Evolutionary conservation across 306 rosid genomes (phyloP).

Genomic region (Betula pendula): DNA sequence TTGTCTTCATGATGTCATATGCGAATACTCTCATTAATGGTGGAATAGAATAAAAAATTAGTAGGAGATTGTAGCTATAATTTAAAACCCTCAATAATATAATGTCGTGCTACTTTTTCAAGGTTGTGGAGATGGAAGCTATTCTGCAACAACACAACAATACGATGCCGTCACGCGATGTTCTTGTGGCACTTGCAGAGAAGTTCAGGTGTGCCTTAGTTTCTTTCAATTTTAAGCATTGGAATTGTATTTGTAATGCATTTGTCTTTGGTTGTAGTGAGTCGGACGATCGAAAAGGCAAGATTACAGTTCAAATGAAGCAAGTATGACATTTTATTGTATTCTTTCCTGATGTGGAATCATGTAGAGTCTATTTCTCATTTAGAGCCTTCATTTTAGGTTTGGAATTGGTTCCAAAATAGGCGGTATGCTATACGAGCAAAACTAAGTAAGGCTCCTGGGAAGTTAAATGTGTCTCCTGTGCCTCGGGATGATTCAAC

Average conservation of each 20-base stretch:
- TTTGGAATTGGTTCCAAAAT: constrained; percentile 99
- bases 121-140: constrained; percentile 93
- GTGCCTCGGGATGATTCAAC: constrained; percentile 66
- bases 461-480: constrained; percentile 74
- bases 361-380: constrained; percentile 26
- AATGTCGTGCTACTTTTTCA: constrained; percentile 19
- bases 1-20: constrained; percentile 13
- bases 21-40: not conserved
- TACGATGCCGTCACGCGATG: constrained; percentile 82
- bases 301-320: constrained; percentile 91
- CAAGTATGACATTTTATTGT: constrained; percentile 59
- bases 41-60: not conserved
- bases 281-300: constrained; percentile 80
- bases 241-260: constrained; percentile 22
- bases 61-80: constrained; percentile 2
- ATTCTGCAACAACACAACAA: constrained; percentile 80
- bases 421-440: constrained; percentile 92
- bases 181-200: constrained; percentile 74
- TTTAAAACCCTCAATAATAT: not conserved
- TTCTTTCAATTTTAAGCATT: constrained; percentile 19
- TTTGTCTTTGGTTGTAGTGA: constrained; percentile 50
- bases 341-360: constrained; percentile 20
- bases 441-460: constrained; percentile 75
- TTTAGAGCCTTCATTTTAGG: constrained; percentile 50
- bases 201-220: constrained; percentile 75